Base-by-base conservation (phyloP, 2,329 filamentous ascomycete species). In the Fusarium tjaetaba region DNA sequence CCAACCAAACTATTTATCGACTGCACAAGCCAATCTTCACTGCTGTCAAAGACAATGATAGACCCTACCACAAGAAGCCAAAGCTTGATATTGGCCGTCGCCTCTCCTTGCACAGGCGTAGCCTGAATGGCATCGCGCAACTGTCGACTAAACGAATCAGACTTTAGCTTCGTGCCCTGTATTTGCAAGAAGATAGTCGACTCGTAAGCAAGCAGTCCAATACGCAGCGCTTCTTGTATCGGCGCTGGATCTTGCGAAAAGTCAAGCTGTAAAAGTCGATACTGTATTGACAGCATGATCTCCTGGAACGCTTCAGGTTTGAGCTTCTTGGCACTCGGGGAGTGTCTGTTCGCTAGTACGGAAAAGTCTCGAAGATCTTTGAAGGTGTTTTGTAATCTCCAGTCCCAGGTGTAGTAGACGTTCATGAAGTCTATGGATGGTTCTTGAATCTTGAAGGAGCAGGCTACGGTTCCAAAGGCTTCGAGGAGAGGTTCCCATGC, bases 321-420 rank as follows among this genome's bases (percentile, higher is more conserved):
- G 11, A 81, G 74, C 55, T 80, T 82, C 22, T 60, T 51, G 48
- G 61, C 2, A 42, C 63, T 7, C 58, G 72, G 65, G 0, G 75
- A 72, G 8, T 78, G 63, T 4, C 58, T 36, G 32, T 80, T 80
- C 6, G 79, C 75, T 10, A 78, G 38, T 10, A 42, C 67, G 2
- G 81, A 72, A 38, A 82, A 82, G 46, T 80, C 78, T 13, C 74
- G 76, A 1, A 82, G 70, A 28, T 82, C 81, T 18, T 68, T 61
- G 61, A 80, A 80, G 7, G 76, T 52, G 53, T 78, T 77, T 15
- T 70, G 62, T 1, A 82, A 72, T 2, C 73, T 69, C 28, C 61
- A 71, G 57, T 81, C 78, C 32, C 71, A 70, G 1, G 57, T 36
- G 24, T 70, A 32, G n/a, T 76, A 55, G 20, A 68, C 16, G 22